Conservation (phyloP, 495 filamentous ascomycete genomes). For the Daldinia childiae region DNA sequence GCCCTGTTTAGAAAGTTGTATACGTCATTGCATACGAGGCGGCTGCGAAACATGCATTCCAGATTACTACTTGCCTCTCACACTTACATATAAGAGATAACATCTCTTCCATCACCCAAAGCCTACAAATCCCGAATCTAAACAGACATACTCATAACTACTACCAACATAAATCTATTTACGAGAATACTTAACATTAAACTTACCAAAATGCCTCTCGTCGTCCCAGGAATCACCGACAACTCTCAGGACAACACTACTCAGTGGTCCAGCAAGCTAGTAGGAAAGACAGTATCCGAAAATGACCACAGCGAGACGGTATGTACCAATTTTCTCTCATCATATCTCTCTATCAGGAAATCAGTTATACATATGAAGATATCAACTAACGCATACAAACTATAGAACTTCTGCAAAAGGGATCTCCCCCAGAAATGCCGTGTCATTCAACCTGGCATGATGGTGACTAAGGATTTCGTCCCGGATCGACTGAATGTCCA, state of each 20-base stretch:
- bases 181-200: background rate
- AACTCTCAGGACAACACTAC: slow-evolving; percentile 63
- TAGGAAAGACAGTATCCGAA: slow-evolving; percentile 72
- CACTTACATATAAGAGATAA: background rate
- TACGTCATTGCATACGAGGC: slow-evolving; percentile 40
- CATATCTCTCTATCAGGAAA: no score
- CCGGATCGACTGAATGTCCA: slow-evolving; percentile 73
- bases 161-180: background rate
- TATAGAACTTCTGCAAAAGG: slow-evolving; percentile 76
- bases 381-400: slow-evolving; percentile 17
- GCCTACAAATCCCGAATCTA: background rate
- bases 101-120: background rate
- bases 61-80: background rate
- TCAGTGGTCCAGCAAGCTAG: slow-evolving; percentile 77
- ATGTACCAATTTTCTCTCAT: slow-evolving; percentile 17
- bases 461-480: slow-evolving; percentile 57
- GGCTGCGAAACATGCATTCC: slow-evolving; percentile 8
- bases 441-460: slow-evolving; percentile 71
- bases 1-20: slow-evolving; percentile 5
- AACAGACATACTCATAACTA: background rate
- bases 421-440: slow-evolving; percentile 76
- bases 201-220: slow-evolving; percentile 79
- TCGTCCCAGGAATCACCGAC: slow-evolving; percentile 74
- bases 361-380: background rate
- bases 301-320: slow-evolving; percentile 56